A percentile compares a stretch with the other conserved stretches of the same genome.
phyloP scores from a whole-genome alignment of 139 green algal species.

The Coccomyxa sp. region DNA sequence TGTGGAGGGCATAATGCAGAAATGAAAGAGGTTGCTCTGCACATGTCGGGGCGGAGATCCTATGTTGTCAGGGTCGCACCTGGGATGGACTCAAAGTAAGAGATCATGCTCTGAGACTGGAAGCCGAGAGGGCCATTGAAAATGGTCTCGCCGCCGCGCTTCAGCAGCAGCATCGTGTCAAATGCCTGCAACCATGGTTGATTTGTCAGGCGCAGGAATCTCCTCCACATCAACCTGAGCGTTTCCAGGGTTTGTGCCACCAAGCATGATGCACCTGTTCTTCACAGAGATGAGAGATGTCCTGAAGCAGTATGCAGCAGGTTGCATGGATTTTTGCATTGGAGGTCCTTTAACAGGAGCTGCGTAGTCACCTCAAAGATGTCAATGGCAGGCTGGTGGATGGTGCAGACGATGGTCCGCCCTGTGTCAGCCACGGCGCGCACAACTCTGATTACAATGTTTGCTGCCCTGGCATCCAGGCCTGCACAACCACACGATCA shows the following conservation, averaged over 20 bases:
- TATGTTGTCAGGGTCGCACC: conserved; percentile 15
- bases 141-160: conserved; percentile 43
- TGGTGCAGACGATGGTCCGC: conserved; percentile 57
- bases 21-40: not conserved
- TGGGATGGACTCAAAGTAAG: conserved; percentile 37
- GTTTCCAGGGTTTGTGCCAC: too few relatives aligned
- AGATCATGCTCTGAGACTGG: conserved; percentile 28
- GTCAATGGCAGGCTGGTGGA: conserved; percentile 49
- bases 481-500: not conserved
- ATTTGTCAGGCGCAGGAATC: too few relatives aligned
- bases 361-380: conserved; percentile 38
- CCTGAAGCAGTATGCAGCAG: too few relatives aligned
- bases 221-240: too few relatives aligned
- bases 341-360: too few relatives aligned
- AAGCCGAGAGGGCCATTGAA: conserved; percentile 47
- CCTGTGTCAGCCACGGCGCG: conserved; percentile 37
- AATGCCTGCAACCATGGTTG: conserved; percentile 39
- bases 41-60: conserved; percentile 23
- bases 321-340: too few relatives aligned
- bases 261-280: too few relatives aligned
- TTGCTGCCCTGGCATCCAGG: conserved; percentile 32
- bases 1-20: not conserved
- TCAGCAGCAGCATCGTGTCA: conserved; percentile 57
- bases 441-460: conserved; percentile 52
- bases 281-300: too few relatives aligned